Percentiles rank a stretch among this genome's conserved stretches.
phyloP scores from a whole-genome alignment of 768 basidiomycete species.

The Boletus rex-veris region DNA sequence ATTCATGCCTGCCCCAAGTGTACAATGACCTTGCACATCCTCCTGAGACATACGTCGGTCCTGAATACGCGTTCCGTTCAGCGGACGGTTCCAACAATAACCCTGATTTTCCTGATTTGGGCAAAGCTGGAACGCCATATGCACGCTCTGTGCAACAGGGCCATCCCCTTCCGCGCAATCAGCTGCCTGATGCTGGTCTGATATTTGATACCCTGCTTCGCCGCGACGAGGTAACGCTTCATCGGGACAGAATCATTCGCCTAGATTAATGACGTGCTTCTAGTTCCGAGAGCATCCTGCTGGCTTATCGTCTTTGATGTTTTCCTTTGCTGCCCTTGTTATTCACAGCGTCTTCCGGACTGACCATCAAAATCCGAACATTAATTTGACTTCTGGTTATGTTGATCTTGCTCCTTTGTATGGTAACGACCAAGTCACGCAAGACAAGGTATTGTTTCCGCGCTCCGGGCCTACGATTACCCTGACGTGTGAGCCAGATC shows the following conservation, averaged over 20 bases:
- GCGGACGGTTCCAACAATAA: conserved; percentile 84
- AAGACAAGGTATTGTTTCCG: conserved; percentile 48
- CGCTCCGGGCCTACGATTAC: background rate
- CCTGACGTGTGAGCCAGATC: conserved; percentile 13
- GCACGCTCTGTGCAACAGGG: conserved; percentile 77
- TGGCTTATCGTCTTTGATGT: conserved; percentile 77
- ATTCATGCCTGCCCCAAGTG: conserved; percentile 39
- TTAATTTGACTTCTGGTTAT: conserved; percentile 86
- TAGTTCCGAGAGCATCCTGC: conserved; percentile 76
- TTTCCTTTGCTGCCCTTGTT: conserved; percentile 77
- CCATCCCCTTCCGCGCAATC: conserved; percentile 60
- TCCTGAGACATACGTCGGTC: conserved; percentile 63
- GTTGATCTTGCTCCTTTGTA: conserved; percentile 84
- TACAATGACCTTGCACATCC: conserved; percentile 84
- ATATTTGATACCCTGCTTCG: conserved; percentile 78
- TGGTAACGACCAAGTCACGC: conserved; percentile 62
- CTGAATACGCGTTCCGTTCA: conserved; percentile 59
- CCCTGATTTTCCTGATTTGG: conserved; percentile 61
- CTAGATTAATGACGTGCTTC: background rate
- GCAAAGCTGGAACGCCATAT: conserved; percentile 76
- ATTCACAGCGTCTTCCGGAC: conserved; percentile 90
- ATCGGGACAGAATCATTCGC: background rate
- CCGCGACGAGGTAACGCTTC: conserved; percentile 54
- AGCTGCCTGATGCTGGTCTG: conserved; percentile 75
- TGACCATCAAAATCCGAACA: conserved; percentile 55